Evolutionary conservation across 345 rosid species (phyloP).

Genomic region (Angophora floribunda): DNA sequence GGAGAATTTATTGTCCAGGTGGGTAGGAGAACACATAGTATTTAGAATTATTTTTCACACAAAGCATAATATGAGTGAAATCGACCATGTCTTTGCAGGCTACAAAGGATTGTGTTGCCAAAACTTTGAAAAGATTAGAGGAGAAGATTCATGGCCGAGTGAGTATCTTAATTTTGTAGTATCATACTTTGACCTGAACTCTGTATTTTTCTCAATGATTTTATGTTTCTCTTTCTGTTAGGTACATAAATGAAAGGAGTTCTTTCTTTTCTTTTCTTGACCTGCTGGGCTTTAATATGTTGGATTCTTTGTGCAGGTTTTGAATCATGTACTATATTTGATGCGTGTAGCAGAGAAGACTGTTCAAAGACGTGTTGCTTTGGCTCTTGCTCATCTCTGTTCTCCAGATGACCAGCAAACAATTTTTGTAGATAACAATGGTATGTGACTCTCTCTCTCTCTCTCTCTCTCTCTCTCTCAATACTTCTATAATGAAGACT

Average conservation of each 20-base stretch:
- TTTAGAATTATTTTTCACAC: neutral
- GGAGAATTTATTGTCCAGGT: constrained; percentile 44
- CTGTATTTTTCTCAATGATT: neutral
- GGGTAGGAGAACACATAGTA: neutral
- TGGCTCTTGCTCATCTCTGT: constrained; percentile 97
- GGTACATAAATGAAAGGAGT: neutral
- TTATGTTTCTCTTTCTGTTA: neutral
- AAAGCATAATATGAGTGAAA: neutral
- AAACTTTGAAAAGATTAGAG: constrained; percentile 92
- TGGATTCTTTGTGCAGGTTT: constrained; percentile 44
- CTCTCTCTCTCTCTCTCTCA: neutral
- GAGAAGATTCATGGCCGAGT: constrained; percentile 97
- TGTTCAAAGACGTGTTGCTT: constrained; percentile 80
- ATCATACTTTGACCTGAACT: neutral
- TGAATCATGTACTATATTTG: constrained; percentile 74
- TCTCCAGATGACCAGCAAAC: constrained; percentile 76
- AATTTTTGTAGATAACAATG: constrained; percentile 77
- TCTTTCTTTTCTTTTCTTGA: neutral
- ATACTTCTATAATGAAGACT: neutral
- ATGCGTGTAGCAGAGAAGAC: constrained; percentile 83
- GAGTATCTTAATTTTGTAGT: constrained; percentile 15
- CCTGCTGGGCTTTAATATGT: neutral
- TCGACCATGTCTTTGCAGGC: constrained; percentile 41
- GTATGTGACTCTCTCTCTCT: constrained; percentile 19
- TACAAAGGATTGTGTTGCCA: constrained; percentile 96